phyloP scores from a whole-genome alignment of 768 basidiomycete species.

The Termitomyces sp. region DNA sequence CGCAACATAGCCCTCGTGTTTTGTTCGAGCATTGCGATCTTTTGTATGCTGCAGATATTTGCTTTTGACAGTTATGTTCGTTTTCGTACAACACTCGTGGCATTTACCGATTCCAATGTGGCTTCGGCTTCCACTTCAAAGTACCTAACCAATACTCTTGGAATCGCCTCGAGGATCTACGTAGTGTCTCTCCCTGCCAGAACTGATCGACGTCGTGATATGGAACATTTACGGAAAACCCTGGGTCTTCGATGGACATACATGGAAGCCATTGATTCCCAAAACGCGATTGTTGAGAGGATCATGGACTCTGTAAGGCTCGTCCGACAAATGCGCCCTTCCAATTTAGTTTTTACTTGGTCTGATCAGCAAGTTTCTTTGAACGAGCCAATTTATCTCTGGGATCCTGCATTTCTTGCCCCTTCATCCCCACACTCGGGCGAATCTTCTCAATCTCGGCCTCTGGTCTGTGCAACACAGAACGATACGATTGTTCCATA shows the following conservation, averaged over 20 bases:
- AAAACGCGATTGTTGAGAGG: constrained; percentile 30
- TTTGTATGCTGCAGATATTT: constrained; percentile 2
- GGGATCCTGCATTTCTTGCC: constrained; percentile 17
- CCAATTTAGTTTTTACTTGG: constrained; percentile 11
- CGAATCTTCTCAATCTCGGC: constrained; percentile 1
- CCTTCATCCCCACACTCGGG: not conserved
- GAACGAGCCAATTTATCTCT: constrained; percentile 19
- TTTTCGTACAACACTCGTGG: not conserved
- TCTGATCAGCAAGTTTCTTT: constrained; percentile 23
- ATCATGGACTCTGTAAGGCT: constrained; percentile 41
- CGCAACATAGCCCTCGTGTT: constrained; percentile 1
- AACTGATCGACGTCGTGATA: constrained; percentile 49
- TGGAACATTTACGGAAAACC: constrained; percentile 47
- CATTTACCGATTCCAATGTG: not conserved
- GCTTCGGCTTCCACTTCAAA: not conserved
- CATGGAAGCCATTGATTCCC: constrained; percentile 42
- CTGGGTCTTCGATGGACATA: constrained; percentile 53
- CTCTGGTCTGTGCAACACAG: constrained; percentile 15
- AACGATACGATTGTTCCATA: constrained; percentile 35
- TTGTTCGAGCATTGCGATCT: not conserved
- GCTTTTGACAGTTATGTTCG: not conserved
- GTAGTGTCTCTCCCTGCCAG: constrained; percentile 60
- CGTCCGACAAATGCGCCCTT: constrained; percentile 19
- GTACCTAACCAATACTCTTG: constrained; percentile 22
- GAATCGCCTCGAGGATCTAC: constrained; percentile 40